A percentile compares a stretch with the other conserved stretches of the same genome.
phyloP scores from a whole-genome alignment of 2,329 filamentous ascomycete species.

The Pyricularia sp. region DNA sequence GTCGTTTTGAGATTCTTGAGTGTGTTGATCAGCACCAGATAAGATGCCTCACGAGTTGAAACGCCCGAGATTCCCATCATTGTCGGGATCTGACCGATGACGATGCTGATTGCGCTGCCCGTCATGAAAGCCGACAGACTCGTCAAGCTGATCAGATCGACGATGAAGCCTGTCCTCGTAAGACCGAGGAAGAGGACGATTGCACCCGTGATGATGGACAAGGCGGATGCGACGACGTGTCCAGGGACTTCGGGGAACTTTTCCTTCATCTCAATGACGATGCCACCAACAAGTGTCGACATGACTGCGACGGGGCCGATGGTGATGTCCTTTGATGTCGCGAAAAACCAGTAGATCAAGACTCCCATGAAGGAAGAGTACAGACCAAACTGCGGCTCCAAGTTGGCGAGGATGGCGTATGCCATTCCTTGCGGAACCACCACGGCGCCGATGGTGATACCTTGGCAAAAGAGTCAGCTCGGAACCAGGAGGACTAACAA shows the following conservation, averaged over 20 bases:
- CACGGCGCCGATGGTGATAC: constrained; percentile 48
- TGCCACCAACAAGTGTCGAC: constrained; percentile 79
- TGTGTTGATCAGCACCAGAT: constrained; percentile 73
- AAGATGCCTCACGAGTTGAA: constrained; percentile 57
- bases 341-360: constrained; percentile 93
- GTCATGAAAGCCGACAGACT: constrained; percentile 96
- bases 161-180: constrained; percentile 75
- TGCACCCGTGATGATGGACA: constrained; percentile 68
- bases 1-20: constrained; percentile 60
- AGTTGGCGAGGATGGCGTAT: constrained; percentile 73
- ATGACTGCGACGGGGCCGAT: constrained; percentile 95
- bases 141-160: constrained; percentile 84
- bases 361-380: constrained; percentile 97
- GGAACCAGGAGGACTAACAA: constrained; percentile 11
- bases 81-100: constrained; percentile 69
- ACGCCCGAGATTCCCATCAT: constrained; percentile 73
- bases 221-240: constrained; percentile 65
- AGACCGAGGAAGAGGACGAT: constrained; percentile 75
- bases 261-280: constrained; percentile 56
- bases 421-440: constrained; percentile 98
- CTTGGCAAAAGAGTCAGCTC: constrained; percentile 13
- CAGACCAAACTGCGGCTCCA: constrained; percentile 76
- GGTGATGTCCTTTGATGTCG: constrained; percentile 96
- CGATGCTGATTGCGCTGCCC: constrained; percentile 84
- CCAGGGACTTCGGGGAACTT: constrained; percentile 46